Base-by-base conservation (phyloP, 2,329 filamentous ascomycete genomes). In the Macroventuria anomochaeta region DNA sequence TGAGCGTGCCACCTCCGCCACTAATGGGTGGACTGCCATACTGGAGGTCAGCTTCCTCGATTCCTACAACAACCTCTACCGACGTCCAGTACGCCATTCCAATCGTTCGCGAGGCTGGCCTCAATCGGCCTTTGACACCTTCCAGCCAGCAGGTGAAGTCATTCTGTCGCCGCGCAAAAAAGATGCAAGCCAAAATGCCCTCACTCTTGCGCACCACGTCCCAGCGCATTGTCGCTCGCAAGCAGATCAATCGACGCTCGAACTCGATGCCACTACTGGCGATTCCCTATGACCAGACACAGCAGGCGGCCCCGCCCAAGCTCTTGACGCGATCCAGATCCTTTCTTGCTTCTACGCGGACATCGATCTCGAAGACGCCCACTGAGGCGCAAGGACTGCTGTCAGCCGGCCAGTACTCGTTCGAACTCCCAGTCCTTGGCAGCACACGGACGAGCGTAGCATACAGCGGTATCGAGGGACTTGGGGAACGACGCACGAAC, bases 21-120 rank as follows among this genome's bases (percentile, higher is more conserved):
- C 48, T 74, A 15, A 74, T 74, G 71, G 55, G 58, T 5, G 71
- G 70, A n/a, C 31, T 73, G 5, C 50, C 65, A 6, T 74, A 74
- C 55, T 73, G 70, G 71, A 62, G 59, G 50, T 61, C 63, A 20
- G 67, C 55, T 11, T 53, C 58, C 3, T 36, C 32, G 5, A 33
- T 44, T 6, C 50, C 57, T 28, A 10, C 56, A 3, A 46, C 48
- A 23, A 41, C 59, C 12, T 51, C 55, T 0, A 20, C 56, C 2
- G 57, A 56, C 20, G 55, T 67, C 8, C 70, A 69, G 46, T 71
- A 69, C 44, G 70, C 67, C 11, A 55, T 67, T 2, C 68, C 70
- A 0, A 67, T 73, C 31, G 47, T 59, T 21, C 50, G 36, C n/a
- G 42, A 55, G 17, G 41, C 57, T 3, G 57, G 47, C 4, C 10